These are phyloP conservation scores for Yamadazyma tumulicola DNA, from an alignment of 805 yeast species.

Conservation along the genomic window DNA sequence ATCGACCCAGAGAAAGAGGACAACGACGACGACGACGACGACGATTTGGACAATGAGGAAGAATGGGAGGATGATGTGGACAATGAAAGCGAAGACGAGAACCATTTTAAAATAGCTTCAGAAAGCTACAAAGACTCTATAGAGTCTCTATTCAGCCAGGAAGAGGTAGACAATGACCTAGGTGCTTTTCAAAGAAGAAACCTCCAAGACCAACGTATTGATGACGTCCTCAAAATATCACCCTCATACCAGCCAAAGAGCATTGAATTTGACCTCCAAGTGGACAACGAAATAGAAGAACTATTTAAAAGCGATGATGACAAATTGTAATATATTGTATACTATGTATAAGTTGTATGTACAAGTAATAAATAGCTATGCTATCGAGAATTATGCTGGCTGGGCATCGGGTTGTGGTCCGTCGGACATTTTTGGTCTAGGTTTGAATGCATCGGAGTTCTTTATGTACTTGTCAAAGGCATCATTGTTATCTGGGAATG, in stretches of 20 bases:
- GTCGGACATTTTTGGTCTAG: slow-evolving; percentile 9
- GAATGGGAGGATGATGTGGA: neutral
- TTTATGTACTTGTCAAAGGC: slow-evolving; percentile 79
- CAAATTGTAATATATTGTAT: slow-evolving; percentile 2
- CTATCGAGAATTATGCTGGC: slow-evolving; percentile 1
- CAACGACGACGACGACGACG: neutral
- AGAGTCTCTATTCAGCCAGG: too few relatives aligned
- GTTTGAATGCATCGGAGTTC: slow-evolving; percentile 42
- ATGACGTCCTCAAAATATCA: neutral
- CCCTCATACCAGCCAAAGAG: neutral
- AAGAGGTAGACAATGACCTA: neutral
- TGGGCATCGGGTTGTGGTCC: slow-evolving; percentile 5
- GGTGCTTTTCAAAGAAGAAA: neutral
- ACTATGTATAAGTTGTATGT: slow-evolving; percentile 5
- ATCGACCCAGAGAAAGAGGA: neutral
- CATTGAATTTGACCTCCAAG: slow-evolving; percentile 2
- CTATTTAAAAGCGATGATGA: slow-evolving; percentile 12
- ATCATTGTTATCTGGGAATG: slow-evolving; percentile 85
- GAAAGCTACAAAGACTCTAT: too few relatives aligned
- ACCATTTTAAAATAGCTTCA: too few relatives aligned
- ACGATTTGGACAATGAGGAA: neutral
- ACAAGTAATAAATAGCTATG: slow-evolving; percentile 1
- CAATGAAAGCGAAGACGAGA: neutral
- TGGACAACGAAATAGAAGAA: slow-evolving; percentile 19
- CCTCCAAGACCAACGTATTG: neutral